Evolutionary conservation across 176 grass and related monocot species (phyloP), one percentile per base, ranked within the genome.

Genomic region (Oryza coarctata): DNA sequence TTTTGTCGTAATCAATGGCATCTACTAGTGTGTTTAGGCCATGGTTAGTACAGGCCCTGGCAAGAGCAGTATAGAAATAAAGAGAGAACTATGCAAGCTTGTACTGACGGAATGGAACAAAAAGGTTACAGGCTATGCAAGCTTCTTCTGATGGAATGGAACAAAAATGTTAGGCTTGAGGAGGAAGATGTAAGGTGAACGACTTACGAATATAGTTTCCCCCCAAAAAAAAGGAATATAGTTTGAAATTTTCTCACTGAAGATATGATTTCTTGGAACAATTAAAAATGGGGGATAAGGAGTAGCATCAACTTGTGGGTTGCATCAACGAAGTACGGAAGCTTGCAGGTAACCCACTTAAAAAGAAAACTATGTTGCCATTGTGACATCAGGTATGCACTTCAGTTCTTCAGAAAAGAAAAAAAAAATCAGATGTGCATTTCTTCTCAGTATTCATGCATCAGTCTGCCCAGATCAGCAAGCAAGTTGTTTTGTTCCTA

Each of bases 221-320:
- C n/a, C n/a, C n/a, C n/a, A n/a, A n/a, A n/a, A n/a, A n/a, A n/a
- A n/a, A n/a, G n/a, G 1, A 7, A 1, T 17, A 47, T n/a, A 22
- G 61, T 50, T 76, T n/a, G 32, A 55, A 22, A 17, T 82, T 47
- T 68, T 82, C n/a, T 40, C 47, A 18, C 2, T 35, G 34, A 34
- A 63, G 12, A 55, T 39, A 17, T 27, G 3, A 78, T 88, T 83
- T 83, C 28, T n/a, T 74, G 62, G 45, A 80, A 75, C 28, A 62
- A 6, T 69, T 75, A 76, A 70, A 63, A 28, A 26, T 61, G 27
- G 71, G 40, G 11, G n/a, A 67, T 6, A 26, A 39, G 0, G 28
- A 71, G 1, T 18, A 55, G 38, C 38, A 39, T 39, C 38, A 39
- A 39, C 8, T 39, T 39, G 38, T 39, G 38, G 38, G 38, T 39